Conservation (phyloP, 2,329 filamentous ascomycete genomes). For the Talaromyces verruculosus region DNA sequence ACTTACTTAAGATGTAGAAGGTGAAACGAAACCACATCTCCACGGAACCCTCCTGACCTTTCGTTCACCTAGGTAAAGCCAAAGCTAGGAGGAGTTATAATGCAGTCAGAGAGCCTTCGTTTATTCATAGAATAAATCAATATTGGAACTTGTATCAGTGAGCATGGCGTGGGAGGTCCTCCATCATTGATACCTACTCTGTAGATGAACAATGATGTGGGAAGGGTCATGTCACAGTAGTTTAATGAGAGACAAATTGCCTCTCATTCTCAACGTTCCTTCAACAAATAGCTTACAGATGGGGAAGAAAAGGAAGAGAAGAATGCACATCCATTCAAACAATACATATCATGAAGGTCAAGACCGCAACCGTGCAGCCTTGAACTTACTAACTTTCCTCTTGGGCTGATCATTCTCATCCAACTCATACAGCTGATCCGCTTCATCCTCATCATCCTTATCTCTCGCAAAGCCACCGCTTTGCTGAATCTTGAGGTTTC, state of each 20-base stretch:
- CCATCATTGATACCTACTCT: not conserved
- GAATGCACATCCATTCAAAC: not conserved
- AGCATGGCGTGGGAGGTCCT: conserved; percentile 15
- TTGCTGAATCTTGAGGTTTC: conserved; percentile 78
- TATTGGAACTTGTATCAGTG: conserved; percentile 22
- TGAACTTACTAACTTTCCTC: conserved; percentile 49
- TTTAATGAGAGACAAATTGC: not conserved
- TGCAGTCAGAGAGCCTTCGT: conserved; percentile 26
- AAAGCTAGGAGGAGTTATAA: conserved; percentile 6
- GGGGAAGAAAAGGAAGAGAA: not conserved
- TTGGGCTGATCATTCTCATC: conserved; percentile 29
- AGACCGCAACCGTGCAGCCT: conserved; percentile 46
- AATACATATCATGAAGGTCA: not conserved
- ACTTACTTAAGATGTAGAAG: conserved; percentile 22
- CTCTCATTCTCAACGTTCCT: conserved; percentile 7
- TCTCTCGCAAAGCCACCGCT: conserved; percentile 79
- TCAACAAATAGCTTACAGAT: not conserved
- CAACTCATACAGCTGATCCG: conserved; percentile 63
- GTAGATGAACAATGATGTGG: not conserved
- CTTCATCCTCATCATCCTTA: conserved; percentile 66
- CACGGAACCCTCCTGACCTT: conserved; percentile 1
- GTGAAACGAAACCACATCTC: conserved; percentile 30
- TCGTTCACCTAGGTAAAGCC: not conserved
- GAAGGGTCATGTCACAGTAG: not conserved
- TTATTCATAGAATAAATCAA: conserved; percentile 1